Evolutionary conservation across 1,139 yeast species (phyloP).

Genomic region (Hemisphaericaspora subhashii): DNA sequence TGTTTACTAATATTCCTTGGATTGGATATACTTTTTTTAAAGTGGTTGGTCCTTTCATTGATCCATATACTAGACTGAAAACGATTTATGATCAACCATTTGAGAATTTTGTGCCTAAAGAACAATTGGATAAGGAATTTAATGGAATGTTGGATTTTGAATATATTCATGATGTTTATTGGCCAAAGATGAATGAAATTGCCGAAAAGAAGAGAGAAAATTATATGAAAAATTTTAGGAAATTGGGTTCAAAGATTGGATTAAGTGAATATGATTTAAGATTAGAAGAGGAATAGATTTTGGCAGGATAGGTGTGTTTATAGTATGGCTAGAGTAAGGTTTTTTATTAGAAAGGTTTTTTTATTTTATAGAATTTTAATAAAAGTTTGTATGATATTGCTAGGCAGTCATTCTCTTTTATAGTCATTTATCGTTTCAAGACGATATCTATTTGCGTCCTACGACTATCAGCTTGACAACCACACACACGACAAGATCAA

Average conservation of each 20-base stretch:
- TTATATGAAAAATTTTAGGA: constrained; percentile 62
- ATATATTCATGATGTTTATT: constrained; percentile 75
- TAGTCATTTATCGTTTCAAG: too few species aligned
- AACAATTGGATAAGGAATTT: constrained; percentile 79
- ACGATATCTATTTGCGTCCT: too few species aligned
- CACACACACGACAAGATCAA: too few species aligned
- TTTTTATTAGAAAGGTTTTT: neutral
- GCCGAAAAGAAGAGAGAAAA: constrained; percentile 54
- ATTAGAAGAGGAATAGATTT: constrained; percentile 11
- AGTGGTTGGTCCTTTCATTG: constrained; percentile 90
- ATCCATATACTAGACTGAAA: constrained; percentile 90
- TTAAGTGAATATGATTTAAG: constrained; percentile 56
- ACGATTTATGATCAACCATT: constrained; percentile 89
- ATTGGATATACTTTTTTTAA: constrained; percentile 87
- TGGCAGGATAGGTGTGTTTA: neutral
- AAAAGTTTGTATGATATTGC: too few species aligned
- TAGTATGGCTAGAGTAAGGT: neutral
- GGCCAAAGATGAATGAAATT: constrained; percentile 68
- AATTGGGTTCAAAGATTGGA: constrained; percentile 72
- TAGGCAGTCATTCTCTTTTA: too few species aligned
- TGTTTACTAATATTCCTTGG: constrained; percentile 91
- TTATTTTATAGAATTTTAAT: neutral
- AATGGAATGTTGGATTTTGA: constrained; percentile 84
- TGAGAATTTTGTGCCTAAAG: constrained; percentile 72
- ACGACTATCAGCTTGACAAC: too few species aligned